phyloP scores from a whole-genome alignment of 1,284 basidiomycete species.

The Trichosporon asahii region DNA sequence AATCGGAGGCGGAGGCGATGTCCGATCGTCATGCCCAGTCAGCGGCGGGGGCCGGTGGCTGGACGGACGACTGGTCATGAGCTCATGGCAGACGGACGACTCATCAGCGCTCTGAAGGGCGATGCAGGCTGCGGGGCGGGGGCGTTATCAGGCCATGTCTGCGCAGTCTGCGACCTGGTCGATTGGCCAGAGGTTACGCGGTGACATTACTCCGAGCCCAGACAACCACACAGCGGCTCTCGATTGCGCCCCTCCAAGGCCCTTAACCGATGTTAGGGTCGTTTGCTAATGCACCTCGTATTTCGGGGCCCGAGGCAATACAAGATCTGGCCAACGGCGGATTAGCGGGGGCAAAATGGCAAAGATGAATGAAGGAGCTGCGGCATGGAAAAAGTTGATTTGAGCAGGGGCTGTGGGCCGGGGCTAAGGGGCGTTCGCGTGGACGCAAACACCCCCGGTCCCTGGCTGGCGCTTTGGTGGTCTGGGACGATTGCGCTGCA shows the following conservation, averaged over 20 bases:
- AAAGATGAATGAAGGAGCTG: neutral
- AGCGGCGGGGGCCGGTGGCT: neutral
- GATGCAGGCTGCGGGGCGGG: constrained; percentile 1
- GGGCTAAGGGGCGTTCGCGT: neutral
- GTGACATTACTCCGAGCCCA: neutral
- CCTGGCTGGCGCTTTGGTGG: neutral
- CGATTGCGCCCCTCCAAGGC: neutral
- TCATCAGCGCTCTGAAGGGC: neutral
- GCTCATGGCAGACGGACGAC: neutral
- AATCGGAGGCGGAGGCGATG: neutral
- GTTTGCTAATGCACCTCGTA: neutral
- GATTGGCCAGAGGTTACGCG: neutral
- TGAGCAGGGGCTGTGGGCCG: neutral
- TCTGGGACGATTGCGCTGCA: neutral
- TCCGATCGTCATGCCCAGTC: neutral
- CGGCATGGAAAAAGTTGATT: neutral
- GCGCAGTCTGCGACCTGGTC: neutral
- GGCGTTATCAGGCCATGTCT: neutral
- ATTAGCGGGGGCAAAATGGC: neutral
- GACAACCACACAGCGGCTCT: neutral
- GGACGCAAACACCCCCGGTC: constrained; percentile 4
- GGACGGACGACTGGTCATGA: neutral
- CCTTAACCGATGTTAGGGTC: neutral
- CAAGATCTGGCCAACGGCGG: neutral
- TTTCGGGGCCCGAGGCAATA: neutral